These are phyloP conservation scores for Lactarius evosmus DNA, from an alignment of 768 basidiomycete species.

Conservation along the genomic window DNA sequence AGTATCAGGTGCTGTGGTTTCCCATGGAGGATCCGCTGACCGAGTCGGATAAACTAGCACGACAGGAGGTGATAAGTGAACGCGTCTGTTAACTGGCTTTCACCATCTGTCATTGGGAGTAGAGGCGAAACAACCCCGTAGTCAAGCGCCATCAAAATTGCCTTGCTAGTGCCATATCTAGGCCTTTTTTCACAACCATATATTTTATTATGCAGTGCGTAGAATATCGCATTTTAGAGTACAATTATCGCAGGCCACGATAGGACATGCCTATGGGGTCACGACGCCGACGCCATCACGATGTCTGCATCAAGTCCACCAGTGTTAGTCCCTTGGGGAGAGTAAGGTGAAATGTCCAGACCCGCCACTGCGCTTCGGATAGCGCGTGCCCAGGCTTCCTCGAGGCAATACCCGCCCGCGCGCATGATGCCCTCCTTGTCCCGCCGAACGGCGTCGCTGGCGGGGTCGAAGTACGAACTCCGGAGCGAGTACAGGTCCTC, in stretches of 20 bases:
- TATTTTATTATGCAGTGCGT: background rate
- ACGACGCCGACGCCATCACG: conserved; percentile 37
- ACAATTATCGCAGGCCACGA: background rate
- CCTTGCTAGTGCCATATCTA: background rate
- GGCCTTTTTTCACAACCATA: background rate
- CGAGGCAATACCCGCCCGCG: conserved; percentile 76
- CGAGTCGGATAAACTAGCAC: conserved; percentile 45
- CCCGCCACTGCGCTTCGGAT: conserved; percentile 70
- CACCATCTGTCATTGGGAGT: background rate
- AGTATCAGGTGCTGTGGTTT: conserved; percentile 84
- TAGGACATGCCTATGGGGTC: background rate
- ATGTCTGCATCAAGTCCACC: conserved; percentile 40
- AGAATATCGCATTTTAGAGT: background rate
- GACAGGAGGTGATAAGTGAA: conserved; percentile 54
- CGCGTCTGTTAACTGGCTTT: conserved; percentile 31
- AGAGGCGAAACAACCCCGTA: background rate
- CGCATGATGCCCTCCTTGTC: conserved; percentile 78
- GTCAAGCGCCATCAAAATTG: background rate
- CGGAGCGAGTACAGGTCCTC: conserved; percentile 61
- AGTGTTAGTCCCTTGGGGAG: conserved; percentile 12
- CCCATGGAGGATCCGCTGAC: conserved; percentile 64
- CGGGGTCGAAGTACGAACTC: conserved; percentile 63
- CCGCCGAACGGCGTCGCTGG: conserved; percentile 71
- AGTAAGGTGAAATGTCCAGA: conserved; percentile 54
- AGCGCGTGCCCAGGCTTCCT: conserved; percentile 85